Conservation (phyloP, 495 filamentous ascomycete species). For the Massariosphaeria phaeospora region DNA sequence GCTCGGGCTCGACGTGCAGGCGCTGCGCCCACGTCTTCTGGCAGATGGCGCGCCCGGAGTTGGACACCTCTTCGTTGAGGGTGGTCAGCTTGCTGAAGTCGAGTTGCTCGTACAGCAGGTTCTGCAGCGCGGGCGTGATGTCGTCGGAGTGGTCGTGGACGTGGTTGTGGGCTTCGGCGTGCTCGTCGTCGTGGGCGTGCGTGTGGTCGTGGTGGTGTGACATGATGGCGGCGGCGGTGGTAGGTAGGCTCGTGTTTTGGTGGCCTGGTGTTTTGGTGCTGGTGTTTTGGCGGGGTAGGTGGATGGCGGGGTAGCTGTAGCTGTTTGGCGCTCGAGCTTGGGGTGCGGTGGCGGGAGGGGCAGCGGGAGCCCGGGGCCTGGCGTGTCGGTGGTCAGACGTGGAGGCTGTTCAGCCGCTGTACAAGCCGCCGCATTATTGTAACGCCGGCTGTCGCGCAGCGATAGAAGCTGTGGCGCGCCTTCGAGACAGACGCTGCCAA, state of each 20-base stretch:
- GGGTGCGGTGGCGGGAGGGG: too few relatives aligned
- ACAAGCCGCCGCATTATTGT: too few relatives aligned
- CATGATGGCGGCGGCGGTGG: constrained; percentile 12
- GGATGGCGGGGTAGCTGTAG: constrained; percentile 1
- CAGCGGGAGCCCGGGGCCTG: neutral
- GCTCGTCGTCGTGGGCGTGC: constrained; percentile 41
- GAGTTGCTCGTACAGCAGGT: constrained; percentile 83
- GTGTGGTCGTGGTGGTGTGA: constrained; percentile 41
- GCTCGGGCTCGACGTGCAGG: constrained; percentile 61
- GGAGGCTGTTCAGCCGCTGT: too few relatives aligned
- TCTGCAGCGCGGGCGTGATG: constrained; percentile 81
- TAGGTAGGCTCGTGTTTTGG: constrained; percentile 22
- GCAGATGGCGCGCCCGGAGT: constrained; percentile 68
- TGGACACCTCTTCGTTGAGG: constrained; percentile 67
- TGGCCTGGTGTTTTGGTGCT: too few relatives aligned
- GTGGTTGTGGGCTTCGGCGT: constrained; percentile 42
- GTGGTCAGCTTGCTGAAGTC: constrained; percentile 81
- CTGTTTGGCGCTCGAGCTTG: too few relatives aligned
- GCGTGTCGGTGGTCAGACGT: neutral
- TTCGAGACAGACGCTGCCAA: constrained; percentile 7
- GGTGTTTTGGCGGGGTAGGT: constrained; percentile 26
- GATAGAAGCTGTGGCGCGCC: too few relatives aligned
- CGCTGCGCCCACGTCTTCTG: constrained; percentile 87
- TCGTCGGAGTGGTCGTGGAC: constrained; percentile 83
- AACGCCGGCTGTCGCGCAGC: too few relatives aligned